Conservation (phyloP, 495 filamentous ascomycete genomes). For the Xylaria nigripes region DNA sequence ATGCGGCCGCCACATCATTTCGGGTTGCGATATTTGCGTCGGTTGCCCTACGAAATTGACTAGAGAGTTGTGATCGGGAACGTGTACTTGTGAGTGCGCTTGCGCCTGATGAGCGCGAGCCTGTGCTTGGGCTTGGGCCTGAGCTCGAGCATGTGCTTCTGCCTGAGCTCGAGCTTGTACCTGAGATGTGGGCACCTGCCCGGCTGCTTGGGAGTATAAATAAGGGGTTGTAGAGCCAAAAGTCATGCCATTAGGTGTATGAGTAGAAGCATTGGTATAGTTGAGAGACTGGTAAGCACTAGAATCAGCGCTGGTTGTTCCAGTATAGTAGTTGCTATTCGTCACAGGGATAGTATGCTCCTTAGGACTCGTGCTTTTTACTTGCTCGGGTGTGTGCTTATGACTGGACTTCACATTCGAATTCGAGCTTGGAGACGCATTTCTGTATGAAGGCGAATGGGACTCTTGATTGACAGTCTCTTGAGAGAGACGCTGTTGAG, state of each 20-base stretch:
- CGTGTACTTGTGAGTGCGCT: conserved; percentile 14
- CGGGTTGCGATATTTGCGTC: conserved; percentile 22
- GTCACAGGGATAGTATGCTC: conserved; percentile 20
- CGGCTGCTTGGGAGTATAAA: conserved; percentile 20
- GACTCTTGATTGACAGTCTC: conserved; percentile 23
- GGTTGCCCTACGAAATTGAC: conserved; percentile 21
- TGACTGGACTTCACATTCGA: conserved; percentile 1
- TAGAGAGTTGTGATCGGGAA: conserved; percentile 21
- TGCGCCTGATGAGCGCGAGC: conserved; percentile 21
- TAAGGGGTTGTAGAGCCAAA: conserved; percentile 19
- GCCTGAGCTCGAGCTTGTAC: conserved; percentile 17
- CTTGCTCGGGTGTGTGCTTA: conserved; percentile 15
- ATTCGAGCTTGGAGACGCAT: conserved; percentile 14
- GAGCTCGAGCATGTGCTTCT: conserved; percentile 11
- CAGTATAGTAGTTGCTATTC: conserved; percentile 20
- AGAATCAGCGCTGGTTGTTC: conserved; percentile 14
- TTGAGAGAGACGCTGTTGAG: conserved; percentile 17
- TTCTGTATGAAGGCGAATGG: conserved; percentile 22
- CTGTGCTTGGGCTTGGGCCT: conserved; percentile 17
- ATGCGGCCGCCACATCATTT: conserved; percentile 25
- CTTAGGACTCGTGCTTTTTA: conserved; percentile 10
- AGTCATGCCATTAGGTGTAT: conserved; percentile 16
- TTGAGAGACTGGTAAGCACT: conserved; percentile 17
- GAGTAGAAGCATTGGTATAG: conserved; percentile 16
- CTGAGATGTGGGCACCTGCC: conserved; percentile 17